Percentiles rank a stretch among this genome's conserved stretches.
phyloP scores from a whole-genome alignment of 805 yeast species.

The Candida argentea region DNA sequence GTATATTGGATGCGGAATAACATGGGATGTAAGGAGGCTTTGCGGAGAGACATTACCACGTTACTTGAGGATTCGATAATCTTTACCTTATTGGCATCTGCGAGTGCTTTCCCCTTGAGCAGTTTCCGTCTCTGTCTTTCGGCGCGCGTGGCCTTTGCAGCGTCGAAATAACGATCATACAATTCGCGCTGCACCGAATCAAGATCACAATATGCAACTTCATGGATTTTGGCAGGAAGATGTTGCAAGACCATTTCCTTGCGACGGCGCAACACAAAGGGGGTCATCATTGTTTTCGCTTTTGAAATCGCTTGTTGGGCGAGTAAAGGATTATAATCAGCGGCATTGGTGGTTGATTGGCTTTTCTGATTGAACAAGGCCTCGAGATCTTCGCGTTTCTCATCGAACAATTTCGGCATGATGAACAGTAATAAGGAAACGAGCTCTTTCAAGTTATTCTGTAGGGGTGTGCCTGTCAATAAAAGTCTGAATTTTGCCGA shows the following conservation, averaged over 20 bases:
- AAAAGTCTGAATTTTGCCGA: slow-evolving; percentile 76
- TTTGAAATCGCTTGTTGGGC: slow-evolving; percentile 86
- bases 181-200: slow-evolving; percentile 42
- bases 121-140: slow-evolving; percentile 36
- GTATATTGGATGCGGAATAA: slow-evolving; percentile 60
- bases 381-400: slow-evolving; percentile 72
- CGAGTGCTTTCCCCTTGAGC: slow-evolving; percentile 25
- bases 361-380: slow-evolving; percentile 74
- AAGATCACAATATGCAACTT: slow-evolving; percentile 57
- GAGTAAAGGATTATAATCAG: slow-evolving; percentile 63
- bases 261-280: slow-evolving; percentile 86
- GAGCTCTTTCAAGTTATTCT: slow-evolving; percentile 82
- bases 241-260: slow-evolving; percentile 88
- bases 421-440: slow-evolving; percentile 87
- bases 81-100: slow-evolving; percentile 16
- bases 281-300: slow-evolving; percentile 98
- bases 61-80: slow-evolving; percentile 46
- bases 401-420: slow-evolving; percentile 71
- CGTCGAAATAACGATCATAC: slow-evolving; percentile 49
- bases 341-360: slow-evolving; percentile 22
- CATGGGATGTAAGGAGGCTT: slow-evolving; percentile 88
- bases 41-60: slow-evolving; percentile 78
- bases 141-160: slow-evolving; percentile 27
- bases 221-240: slow-evolving; percentile 67
- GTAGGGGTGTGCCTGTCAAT: slow-evolving; percentile 95